Evolutionary conservation across 2,329 filamentous ascomycete genomes (phyloP), one percentile per base, ranked within the genome.

Genomic region (Colletotrichum euphorbiae): DNA sequence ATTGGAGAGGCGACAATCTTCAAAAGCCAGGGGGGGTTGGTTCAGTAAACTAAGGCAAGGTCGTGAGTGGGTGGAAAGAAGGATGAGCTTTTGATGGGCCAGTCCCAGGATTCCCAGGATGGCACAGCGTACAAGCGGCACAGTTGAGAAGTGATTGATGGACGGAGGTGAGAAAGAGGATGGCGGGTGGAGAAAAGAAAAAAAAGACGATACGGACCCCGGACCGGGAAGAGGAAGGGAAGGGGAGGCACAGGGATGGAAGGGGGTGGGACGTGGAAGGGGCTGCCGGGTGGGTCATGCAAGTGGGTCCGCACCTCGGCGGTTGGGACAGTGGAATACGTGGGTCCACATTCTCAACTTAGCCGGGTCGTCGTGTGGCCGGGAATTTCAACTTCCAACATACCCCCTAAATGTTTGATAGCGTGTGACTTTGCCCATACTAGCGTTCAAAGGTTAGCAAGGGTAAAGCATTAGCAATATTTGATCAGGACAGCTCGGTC

Each of bases 1-100:
- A 67, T 69, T 69, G 62, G 67, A 55, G 62, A 52, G 52, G 28
- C 62, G 45, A 62, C 19, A 57, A 48, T 57, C 50, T 48, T 56
- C 54, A 56, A 28, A n/a, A 12, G 13, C 67, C 67, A 67, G 57
- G 67, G 62, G 28, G 28, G 56, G 21, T 21, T 24, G 31, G 17
- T 51, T 51, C 31, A 31, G 48, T 21, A 51, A 31, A 31, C 28
- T 33, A 42, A 31, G 52, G 15, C 28, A 8, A 28, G 28, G 28
- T 28, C 7, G 28, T 28, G 28, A 28, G 28, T 28, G 28, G 55
- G 15, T 51, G 55, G 42, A 28, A 45, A 48, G 56, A 50, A 52
- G 31, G 51, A 54, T 56, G 56, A 21, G 28, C 28, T 38, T 45
- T 56, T 57, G 43, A 62, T 56, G 55, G 62, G 56, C 62, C 50